Evolutionary conservation across 2,329 filamentous ascomycete species (phyloP).

Genomic region (Pestalotiopsis sp.): DNA sequence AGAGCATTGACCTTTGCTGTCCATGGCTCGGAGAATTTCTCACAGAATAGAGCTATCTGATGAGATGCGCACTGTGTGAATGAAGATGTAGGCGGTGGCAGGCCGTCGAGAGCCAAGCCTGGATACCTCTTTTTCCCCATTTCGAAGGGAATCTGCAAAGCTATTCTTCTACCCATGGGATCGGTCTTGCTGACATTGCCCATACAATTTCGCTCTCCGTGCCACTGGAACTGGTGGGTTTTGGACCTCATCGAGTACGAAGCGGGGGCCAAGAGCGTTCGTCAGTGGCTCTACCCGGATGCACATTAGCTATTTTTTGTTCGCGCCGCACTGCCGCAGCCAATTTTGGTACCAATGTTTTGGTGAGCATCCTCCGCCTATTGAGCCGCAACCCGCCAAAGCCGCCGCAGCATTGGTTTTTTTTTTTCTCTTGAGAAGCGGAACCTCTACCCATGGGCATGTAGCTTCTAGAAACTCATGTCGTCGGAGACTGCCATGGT

Average conservation of each 20-base stretch:
- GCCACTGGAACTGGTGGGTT: not conserved
- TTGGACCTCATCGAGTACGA: not conserved
- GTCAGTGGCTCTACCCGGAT: not conserved
- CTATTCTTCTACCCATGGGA: not conserved
- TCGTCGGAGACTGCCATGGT: no score
- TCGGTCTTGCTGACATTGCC: not conserved
- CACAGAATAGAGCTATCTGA: not conserved
- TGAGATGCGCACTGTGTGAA: not conserved
- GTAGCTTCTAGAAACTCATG: no score
- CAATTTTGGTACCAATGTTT: not conserved
- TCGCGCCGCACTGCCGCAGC: not conserved
- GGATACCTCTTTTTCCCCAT: not conserved
- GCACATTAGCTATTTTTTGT: not conserved
- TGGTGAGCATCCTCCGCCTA: not conserved
- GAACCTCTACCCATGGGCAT: no score
- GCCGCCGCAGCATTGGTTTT: not conserved
- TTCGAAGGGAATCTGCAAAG: not conserved
- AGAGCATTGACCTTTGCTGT: not conserved
- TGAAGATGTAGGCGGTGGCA: not conserved
- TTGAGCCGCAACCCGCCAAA: not conserved
- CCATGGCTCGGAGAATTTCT: not conserved
- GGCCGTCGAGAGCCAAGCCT: not conserved
- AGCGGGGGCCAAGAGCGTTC: not conserved
- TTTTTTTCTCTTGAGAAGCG: not conserved
- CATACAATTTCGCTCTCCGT: not conserved